phyloP scores from a whole-genome alignment of 2,329 filamentous ascomycete species.

The Westerdykella sp. region DNA sequence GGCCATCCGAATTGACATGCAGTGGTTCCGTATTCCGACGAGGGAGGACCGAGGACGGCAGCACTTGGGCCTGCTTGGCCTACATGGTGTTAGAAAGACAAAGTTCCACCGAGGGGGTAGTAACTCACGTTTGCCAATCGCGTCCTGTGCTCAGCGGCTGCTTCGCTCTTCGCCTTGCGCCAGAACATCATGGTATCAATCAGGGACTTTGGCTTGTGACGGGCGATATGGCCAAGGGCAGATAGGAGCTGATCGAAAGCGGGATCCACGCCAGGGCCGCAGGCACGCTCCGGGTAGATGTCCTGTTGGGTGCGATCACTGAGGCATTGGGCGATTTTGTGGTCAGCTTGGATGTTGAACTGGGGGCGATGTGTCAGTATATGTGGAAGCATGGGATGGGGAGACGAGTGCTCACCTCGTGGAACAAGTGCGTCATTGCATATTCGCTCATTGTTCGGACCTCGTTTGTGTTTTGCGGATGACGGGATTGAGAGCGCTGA shows the following conservation, averaged over 20 bases:
- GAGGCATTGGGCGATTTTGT: conserved; percentile 87
- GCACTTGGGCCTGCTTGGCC: conserved; percentile 10
- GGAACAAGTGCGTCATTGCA: conserved; percentile 92
- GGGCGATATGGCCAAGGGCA: conserved; percentile 88
- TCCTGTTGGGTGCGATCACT: conserved; percentile 72
- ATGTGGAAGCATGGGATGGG: conserved; percentile 1
- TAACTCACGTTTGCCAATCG: conserved; percentile 27
- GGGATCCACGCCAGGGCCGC: conserved; percentile 79
- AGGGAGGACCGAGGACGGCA: conserved; percentile 22
- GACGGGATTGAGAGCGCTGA: conserved; percentile 63
- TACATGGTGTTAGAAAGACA: conserved; percentile 26
- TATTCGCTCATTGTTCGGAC: conserved; percentile 96
- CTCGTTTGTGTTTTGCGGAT: conserved; percentile 61
- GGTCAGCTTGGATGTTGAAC: conserved; percentile 95
- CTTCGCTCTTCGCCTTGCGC: conserved; percentile 93
- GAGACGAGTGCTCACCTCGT: conserved; percentile 53
- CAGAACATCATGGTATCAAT: conserved; percentile 98
- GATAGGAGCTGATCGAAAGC: conserved; percentile 91
- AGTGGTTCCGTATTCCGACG: conserved; percentile 34
- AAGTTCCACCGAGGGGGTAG: not conserved
- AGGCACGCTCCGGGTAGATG: conserved; percentile 79
- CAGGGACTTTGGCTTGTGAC: conserved; percentile 85
- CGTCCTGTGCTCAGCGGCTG: conserved; percentile 47
- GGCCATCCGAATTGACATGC: conserved; percentile 21
- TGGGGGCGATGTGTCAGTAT: conserved; percentile 27